Evolutionary conservation across 78 protist genomes (phyloP), one percentile per base, ranked within the genome.

Genomic region (Chrysochromulina tobinii): DNA sequence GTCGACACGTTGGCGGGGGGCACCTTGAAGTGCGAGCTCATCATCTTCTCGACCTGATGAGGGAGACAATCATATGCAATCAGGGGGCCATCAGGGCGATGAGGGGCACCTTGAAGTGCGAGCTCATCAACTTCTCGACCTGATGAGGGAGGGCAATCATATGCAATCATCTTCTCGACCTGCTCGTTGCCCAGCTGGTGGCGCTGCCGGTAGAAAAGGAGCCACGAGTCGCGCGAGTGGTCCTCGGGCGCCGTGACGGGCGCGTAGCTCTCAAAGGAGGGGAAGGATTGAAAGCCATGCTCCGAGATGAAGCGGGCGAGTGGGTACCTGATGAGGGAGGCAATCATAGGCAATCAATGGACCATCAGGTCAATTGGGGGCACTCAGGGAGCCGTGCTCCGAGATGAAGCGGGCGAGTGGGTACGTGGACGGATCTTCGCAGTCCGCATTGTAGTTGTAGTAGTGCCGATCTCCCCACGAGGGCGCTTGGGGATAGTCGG

Each of bases 231-330:
- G 66, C 51, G 27, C 3, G 18, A 1, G 57, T 2, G 20, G 50
- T 92, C 92, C 48, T 17, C 69, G 17, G 67, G 81, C 17, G 53
- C 27, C 57, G 68, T 8, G 38, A 51, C 77, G 25, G 55, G 23
- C 54, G 8, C 15, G 48, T 53, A 75, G 23, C 3, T 8, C 83
- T 5, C 9, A 17, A 75, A 48, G 61, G 79, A 48, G 23, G 97
- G 96, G 61, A 91, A 64, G 9, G 95, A 89, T 90, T 97, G 98
- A 48, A 94, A 95, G 6, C 98, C 98, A 75, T 89, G 96, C 73
- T 97, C 98, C 9, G 97, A 95, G 7, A 86, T 88, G 53, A 87
- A 72, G 57, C 81, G 81, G 20, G 81, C 81, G 3, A 4, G 15
- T 2, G 81, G 81, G 81, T 72, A 72, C 25, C 14, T 9, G 53